Conservation (phyloP, 208 protist species). For the Acanthamoeba lugdunensis region DNA sequence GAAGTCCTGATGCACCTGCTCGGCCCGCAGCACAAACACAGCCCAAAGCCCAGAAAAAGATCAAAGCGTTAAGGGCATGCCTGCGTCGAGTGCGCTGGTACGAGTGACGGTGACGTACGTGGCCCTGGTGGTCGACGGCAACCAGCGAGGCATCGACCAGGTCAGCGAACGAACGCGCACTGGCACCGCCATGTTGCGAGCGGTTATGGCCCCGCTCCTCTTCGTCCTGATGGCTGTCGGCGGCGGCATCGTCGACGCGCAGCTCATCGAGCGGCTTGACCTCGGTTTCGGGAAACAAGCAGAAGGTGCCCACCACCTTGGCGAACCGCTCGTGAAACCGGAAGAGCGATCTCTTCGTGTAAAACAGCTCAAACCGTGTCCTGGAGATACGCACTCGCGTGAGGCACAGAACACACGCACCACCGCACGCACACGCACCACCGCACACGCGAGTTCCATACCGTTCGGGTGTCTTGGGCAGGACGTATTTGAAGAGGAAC, state of each 20-base stretch:
- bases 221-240: background rate
- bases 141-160: background rate
- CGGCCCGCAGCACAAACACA: background rate
- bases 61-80: no score
- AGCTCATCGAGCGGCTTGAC: constrained; percentile 23
- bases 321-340: constrained; percentile 57
- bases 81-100: no score
- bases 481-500: constrained; percentile 49
- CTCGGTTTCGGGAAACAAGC: constrained; percentile 28
- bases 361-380: constrained; percentile 26
- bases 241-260: background rate
- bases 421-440: background rate
- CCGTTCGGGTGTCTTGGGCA: constrained; percentile 14
- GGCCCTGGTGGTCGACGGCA: constrained; percentile 32
- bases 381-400: background rate
- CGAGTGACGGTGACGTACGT: background rate
- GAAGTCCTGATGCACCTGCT: constrained; percentile 24
- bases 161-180: background rate
- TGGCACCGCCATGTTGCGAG: background rate
- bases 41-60: background rate
- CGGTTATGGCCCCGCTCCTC: background rate
- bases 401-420: background rate
- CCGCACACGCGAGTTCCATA: background rate
- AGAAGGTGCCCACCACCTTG: constrained; percentile 17
- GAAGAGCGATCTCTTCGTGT: background rate